These are phyloP conservation scores for Tolypocladium capitatum DNA, from an alignment of 2,329 filamentous ascomycete genomes.

Conservation along the genomic window DNA sequence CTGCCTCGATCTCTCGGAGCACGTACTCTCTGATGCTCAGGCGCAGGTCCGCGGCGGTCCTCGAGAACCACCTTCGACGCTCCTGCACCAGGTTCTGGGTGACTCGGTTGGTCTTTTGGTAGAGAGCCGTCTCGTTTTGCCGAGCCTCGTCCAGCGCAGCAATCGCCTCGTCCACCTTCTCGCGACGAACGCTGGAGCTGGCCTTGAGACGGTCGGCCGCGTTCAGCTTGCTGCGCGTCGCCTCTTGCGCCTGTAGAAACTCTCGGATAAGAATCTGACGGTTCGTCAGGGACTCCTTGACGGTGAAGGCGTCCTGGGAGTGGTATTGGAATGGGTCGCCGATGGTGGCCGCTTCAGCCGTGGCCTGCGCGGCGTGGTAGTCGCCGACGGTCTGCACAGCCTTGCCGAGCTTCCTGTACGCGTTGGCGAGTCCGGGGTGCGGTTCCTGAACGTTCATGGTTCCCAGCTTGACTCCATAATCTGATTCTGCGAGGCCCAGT, in stretches of 20 bases:
- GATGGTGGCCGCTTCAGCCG: slow-evolving; percentile 87
- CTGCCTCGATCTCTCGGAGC: slow-evolving; percentile 86
- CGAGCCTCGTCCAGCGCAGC: slow-evolving; percentile 76
- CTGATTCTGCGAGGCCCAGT: slow-evolving; percentile 80
- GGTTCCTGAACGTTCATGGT: slow-evolving; percentile 82
- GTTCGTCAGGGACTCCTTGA: slow-evolving; percentile 96
- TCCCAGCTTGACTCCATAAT: slow-evolving; percentile 82
- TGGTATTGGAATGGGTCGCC: slow-evolving; percentile 91
- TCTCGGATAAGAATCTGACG: slow-evolving; percentile 92
- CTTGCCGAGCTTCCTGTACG: slow-evolving; percentile 90
- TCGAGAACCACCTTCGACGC: slow-evolving; percentile 78
- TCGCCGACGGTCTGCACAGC: slow-evolving; percentile 88
- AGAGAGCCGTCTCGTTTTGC: slow-evolving; percentile 66
- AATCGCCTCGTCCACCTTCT: slow-evolving; percentile 98
- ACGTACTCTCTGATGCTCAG: slow-evolving; percentile 83
- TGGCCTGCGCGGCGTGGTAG: slow-evolving; percentile 91
- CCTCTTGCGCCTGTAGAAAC: slow-evolving; percentile 79
- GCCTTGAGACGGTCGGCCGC: slow-evolving; percentile 82
- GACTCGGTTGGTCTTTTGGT: slow-evolving; percentile 76
- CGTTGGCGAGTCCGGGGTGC: slow-evolving; percentile 74
- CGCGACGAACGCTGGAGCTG: slow-evolving; percentile 72
- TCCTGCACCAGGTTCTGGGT: slow-evolving; percentile 81
- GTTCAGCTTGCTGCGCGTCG: slow-evolving; percentile 66
- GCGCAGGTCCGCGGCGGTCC: slow-evolving; percentile 74
- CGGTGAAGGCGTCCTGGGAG: slow-evolving; percentile 89